Percentiles rank a stretch among this genome's conserved stretches.
Conservation (phyloP, 768 basidiomycete genomes). For the Serpula lacrymans region DNA sequence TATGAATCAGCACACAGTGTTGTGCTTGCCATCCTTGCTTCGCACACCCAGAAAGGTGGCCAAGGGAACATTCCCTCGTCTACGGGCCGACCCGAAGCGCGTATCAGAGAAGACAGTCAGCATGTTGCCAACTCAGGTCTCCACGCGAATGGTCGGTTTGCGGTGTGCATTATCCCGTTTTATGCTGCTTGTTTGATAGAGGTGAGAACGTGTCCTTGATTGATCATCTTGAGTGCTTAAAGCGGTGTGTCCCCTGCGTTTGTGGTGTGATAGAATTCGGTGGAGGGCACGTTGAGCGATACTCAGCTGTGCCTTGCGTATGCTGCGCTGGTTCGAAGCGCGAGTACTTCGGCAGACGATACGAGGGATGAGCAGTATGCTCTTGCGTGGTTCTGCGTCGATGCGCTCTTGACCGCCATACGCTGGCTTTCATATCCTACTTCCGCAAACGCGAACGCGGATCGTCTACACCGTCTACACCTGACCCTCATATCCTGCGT, state of each 20-base stretch:
- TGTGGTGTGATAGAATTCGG: conserved; percentile 71
- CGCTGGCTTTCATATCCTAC: conserved; percentile 24
- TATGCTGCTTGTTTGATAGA: conserved; percentile 71
- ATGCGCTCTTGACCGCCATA: conserved; percentile 49
- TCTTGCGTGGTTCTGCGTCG: conserved; percentile 70
- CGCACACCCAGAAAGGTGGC: conserved; percentile 42
- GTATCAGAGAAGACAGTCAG: background rate
- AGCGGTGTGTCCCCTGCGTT: conserved; percentile 4
- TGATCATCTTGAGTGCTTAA: conserved; percentile 1
- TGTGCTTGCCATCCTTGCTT: conserved; percentile 68
- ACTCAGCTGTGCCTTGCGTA: conserved; percentile 73
- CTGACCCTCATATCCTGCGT: conserved; percentile 64
- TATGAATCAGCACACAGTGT: conserved; percentile 88
- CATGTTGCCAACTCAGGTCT: too few relatives aligned
- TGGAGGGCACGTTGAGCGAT: conserved; percentile 55
- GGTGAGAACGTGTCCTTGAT: conserved; percentile 39
- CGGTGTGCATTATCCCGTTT: conserved; percentile 64
- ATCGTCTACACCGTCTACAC: conserved; percentile 50
- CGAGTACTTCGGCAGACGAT: conserved; percentile 38
- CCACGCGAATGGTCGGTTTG: conserved; percentile 33
- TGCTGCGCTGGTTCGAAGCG: conserved; percentile 64
- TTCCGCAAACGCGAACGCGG: conserved; percentile 9
- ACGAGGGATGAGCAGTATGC: conserved; percentile 28
- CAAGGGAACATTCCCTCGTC: conserved; percentile 6
- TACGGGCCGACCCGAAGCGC: conserved; percentile 7